Base-by-base conservation (phyloP, 2,329 filamentous ascomycete species). In the Penicillium sp. region DNA sequence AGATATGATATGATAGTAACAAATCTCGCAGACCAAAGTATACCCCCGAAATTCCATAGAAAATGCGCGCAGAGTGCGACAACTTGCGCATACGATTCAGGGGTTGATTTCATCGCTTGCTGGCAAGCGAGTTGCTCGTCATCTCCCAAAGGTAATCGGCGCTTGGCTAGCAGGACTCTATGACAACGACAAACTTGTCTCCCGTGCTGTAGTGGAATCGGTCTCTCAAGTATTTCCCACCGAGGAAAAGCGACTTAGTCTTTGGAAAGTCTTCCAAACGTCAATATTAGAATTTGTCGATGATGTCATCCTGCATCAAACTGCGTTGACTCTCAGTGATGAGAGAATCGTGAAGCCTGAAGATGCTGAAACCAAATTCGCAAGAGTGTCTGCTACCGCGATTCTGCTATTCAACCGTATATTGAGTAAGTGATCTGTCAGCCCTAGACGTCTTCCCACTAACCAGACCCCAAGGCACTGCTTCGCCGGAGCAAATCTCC, bases 21-120 rank as follows among this genome's bases (percentile, higher is more conserved):
- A 71, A 69, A 59, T 64, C 69, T 61, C 57, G 58, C 73, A 95
- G 90, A 83, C 90, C 62, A 88, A 88, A 77, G 76, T 95, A 57
- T 99, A 96, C 69, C 90, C 94, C 52, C 88, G 92, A 59, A 83
- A 87, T 35, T 94, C 93, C 18, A 95, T 97, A 74, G 93, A 97
- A 71, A 90, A 89, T 69, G 86, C 89, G 47, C 88, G 91, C 49
- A 84, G 89, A 59, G 93, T 97, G 33, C 90, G 94, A 61, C 92
- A 97, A 72, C 82, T 94, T 45, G 84, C 92, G 18, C 93, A 97
- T 69, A 79, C 75, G 11, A 71, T 96, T 23, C 91, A 95, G 66
- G 85, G 85, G 28, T 75, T 79, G 23, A 76, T 88, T 38, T 80
- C 82, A 45, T 73, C 74, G 7, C 77, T 80, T 26, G 78, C 79